phyloP scores from a whole-genome alignment of 1,284 basidiomycete species.

The Phenoliferia sp. region DNA sequence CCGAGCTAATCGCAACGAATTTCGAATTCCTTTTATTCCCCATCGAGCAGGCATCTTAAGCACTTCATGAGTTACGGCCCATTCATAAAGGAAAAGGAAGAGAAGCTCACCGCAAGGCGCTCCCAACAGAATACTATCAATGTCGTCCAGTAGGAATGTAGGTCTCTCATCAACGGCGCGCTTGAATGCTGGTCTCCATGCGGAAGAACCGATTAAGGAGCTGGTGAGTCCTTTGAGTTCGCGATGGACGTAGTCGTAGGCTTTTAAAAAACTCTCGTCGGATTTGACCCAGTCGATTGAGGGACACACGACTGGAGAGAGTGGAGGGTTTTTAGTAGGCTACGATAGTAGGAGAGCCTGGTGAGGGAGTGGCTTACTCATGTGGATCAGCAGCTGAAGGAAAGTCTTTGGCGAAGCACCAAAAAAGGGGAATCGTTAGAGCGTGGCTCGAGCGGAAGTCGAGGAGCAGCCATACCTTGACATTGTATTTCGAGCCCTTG shows the following conservation, averaged over 20 bases:
- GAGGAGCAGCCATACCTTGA: neutral
- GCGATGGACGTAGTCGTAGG: neutral
- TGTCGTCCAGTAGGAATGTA: neutral
- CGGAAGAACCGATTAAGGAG: neutral
- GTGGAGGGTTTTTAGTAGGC: neutral
- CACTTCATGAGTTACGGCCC: neutral
- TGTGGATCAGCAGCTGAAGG: neutral
- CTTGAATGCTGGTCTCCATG: neutral
- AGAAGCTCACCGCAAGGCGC: neutral
- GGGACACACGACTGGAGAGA: neutral
- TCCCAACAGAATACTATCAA: neutral
- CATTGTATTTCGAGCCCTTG: neutral
- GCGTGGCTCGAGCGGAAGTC: neutral
- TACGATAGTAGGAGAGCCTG: neutral
- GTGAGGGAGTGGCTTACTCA: too few species aligned
- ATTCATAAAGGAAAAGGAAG: neutral
- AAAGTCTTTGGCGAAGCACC: too few species aligned
- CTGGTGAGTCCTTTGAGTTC: neutral
- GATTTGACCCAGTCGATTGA: neutral
- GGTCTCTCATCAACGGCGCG: neutral
- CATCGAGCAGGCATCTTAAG: neutral
- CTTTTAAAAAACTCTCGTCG: neutral
- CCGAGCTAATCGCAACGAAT: neutral
- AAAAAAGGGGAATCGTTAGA: too few species aligned
- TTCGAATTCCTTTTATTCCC: neutral